A percentile compares a stretch with the other conserved stretches of the same genome.
Evolutionary conservation across 2,329 filamentous ascomycete species (phyloP).

Genomic region (Aureobasidium subglaciale): DNA sequence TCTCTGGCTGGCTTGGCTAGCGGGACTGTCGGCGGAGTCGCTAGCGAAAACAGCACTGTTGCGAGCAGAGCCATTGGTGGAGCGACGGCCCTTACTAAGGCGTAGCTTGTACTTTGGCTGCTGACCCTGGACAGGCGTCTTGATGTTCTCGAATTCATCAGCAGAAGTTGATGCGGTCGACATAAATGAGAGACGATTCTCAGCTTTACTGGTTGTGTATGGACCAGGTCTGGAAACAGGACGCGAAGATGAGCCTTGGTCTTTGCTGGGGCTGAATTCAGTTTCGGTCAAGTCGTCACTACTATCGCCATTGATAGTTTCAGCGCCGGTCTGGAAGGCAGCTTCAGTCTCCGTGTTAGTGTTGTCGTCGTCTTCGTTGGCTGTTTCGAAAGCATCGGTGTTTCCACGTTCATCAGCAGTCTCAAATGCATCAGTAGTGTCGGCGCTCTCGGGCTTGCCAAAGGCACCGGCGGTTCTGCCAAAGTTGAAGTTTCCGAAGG

Average conservation of each 20-base stretch:
- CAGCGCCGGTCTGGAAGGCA: slow-evolving; percentile 88
- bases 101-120: slow-evolving; percentile 66
- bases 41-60: slow-evolving; percentile 29
- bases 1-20: slow-evolving; percentile 41
- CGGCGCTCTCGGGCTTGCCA: slow-evolving; percentile 32
- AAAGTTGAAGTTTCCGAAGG: slow-evolving; percentile 6
- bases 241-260: slow-evolving; percentile 24
- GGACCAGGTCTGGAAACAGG: slow-evolving; percentile 25
- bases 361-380: slow-evolving; percentile 60
- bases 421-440: slow-evolving; percentile 60
- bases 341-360: slow-evolving; percentile 72
- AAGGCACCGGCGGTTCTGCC: slow-evolving; percentile 12
- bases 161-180: slow-evolving; percentile 86
- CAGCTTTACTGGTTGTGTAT: slow-evolving; percentile 41
- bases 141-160: slow-evolving; percentile 60
- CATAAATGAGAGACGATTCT: slow-evolving; percentile 62
- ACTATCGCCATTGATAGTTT: slow-evolving; percentile 62
- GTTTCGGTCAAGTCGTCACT: slow-evolving; percentile 79
- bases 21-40: slow-evolving; percentile 40
- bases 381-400: slow-evolving; percentile 60
- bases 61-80: slow-evolving; percentile 6
- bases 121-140: slow-evolving; percentile 57
- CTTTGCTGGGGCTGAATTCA: slow-evolving; percentile 45
- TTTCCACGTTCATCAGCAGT: slow-evolving; percentile 53
- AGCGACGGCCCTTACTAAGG: slow-evolving; percentile 38